Base-by-base conservation (phyloP, 208 protist genomes). In the Leptomonas seymouri region DNA sequence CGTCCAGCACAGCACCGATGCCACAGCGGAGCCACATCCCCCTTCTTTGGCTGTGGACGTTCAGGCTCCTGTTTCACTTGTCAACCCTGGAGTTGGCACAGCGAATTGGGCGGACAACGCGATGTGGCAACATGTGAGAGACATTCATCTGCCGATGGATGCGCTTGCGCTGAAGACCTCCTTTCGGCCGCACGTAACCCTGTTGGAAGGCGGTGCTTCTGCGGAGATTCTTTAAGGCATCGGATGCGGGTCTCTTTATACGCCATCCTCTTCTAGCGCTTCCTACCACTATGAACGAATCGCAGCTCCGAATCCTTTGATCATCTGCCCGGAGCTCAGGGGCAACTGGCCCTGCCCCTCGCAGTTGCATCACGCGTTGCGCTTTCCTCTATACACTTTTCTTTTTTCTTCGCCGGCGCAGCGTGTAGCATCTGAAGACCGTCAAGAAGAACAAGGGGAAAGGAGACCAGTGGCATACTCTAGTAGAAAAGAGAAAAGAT, bases 101-200 rank as follows among this genome's bases (percentile, higher is more conserved):
- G 44, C 69, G n/a, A 58, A 51, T 1, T 41, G 27, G 14, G 27
- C 2, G 0, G 54, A 62, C 18, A 18, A 77, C 6, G 42, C 36
- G 36, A 20, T 56, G 53, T 87, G 82, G 82, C 48, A 74, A 48
- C 71, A 72, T 48, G 60, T 82, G 15, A 46, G 56, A 18, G 67
- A 81, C 18, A 49, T 70, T 27, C 34, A 66, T 2, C 48, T 85
- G 41, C 50, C 64, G 23, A 39, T 79, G 45, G 62, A 76, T 55
- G 42, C 41, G 2, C 31, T 67, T n/a, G 53, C 62, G 44, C 12
- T n/a, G 27, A 49, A 67, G 21, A 49, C 66, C 16, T 44, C 78
- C 15, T 93, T 93, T 67, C 60, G 74, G 21, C 84, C 84, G 41
- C 82, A 93, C 53, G 82, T 87, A 16, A 90, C 87, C 23, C 61